These are phyloP conservation scores for Daldinia loculata DNA, from an alignment of 495 filamentous ascomycete species.

Conservation along the genomic window DNA sequence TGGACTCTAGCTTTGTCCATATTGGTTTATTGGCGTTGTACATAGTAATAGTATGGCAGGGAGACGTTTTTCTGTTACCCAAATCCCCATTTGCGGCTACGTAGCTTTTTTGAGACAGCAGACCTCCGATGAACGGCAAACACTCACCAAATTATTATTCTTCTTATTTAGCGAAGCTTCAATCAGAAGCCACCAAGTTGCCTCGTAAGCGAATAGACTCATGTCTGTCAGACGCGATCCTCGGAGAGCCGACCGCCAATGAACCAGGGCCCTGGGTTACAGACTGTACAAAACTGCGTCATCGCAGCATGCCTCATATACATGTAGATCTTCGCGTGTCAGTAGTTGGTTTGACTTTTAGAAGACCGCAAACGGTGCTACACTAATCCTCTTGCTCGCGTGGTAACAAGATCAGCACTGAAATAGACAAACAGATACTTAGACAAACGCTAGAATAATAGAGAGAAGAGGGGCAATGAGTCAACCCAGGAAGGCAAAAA, in stretches of 20 bases:
- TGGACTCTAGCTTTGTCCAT: slow-evolving; percentile 21
- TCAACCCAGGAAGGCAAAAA: background rate
- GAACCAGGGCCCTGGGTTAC: slow-evolving; percentile 37
- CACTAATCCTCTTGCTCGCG: background rate
- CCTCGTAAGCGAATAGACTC: slow-evolving; percentile 29
- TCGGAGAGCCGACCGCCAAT: slow-evolving; percentile 31
- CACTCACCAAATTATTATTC: slow-evolving; percentile 14
- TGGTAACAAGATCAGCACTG: background rate
- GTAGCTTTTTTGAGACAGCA: slow-evolving; percentile 22
- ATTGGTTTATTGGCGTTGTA: background rate
- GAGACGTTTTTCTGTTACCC: slow-evolving; percentile 37
- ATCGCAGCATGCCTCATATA: slow-evolving; percentile 25
- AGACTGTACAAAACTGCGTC: slow-evolving; percentile 22
- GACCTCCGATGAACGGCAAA: slow-evolving; percentile 39
- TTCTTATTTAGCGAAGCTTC: slow-evolving; percentile 12
- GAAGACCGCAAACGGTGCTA: slow-evolving; percentile 11
- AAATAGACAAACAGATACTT: background rate
- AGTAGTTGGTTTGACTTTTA: slow-evolving; percentile 6
- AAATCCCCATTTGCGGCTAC: slow-evolving; percentile 35
- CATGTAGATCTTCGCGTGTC: slow-evolving; percentile 4
- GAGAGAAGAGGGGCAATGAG: background rate
- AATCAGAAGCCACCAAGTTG: slow-evolving; percentile 28
- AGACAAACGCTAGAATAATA: background rate
- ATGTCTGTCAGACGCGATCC: slow-evolving; percentile 18
- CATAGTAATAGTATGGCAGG: background rate